Conservation (phyloP, 306 rosid species). For the Corylus avellana region DNA sequence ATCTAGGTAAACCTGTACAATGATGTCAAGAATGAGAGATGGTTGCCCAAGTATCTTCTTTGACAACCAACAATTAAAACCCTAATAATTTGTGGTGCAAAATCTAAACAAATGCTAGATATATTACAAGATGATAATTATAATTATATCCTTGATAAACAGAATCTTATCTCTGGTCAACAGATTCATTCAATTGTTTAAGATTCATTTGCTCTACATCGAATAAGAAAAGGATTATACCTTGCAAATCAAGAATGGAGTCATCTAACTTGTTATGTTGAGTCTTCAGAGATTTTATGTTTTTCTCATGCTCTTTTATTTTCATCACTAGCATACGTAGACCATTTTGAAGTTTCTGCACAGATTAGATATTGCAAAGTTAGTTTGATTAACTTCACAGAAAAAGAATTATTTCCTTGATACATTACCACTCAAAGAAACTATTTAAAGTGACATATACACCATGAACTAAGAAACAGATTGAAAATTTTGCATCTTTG, state of each 20-base stretch:
- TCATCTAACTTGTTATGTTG: conserved; percentile 65
- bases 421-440: conserved; percentile 16
- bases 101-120: conserved; percentile 6
- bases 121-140: conserved; percentile 16
- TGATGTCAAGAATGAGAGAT: not conserved
- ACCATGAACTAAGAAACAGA: not conserved
- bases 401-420: not conserved
- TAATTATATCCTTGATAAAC: conserved; percentile 9
- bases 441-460: not conserved
- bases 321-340: conserved; percentile 60
- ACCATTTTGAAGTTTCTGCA: conserved; percentile 83
- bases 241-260: conserved; percentile 72
- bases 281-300: conserved; percentile 46
- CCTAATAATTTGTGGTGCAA: not conserved
- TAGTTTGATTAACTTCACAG: conserved; percentile 1
- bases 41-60: not conserved
- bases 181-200: not conserved
- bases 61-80: conserved; percentile 7
- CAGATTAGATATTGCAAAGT: conserved; percentile 27
- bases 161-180: conserved; percentile 4
- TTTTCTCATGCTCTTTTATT: conserved; percentile 79
- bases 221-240: conserved; percentile 37
- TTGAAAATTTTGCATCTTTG: not conserved
- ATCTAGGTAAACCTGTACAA: not conserved
- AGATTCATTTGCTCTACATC: not conserved